Conservation (phyloP, 2,329 filamentous ascomycete genomes). For the Seiridium cupressi region DNA sequence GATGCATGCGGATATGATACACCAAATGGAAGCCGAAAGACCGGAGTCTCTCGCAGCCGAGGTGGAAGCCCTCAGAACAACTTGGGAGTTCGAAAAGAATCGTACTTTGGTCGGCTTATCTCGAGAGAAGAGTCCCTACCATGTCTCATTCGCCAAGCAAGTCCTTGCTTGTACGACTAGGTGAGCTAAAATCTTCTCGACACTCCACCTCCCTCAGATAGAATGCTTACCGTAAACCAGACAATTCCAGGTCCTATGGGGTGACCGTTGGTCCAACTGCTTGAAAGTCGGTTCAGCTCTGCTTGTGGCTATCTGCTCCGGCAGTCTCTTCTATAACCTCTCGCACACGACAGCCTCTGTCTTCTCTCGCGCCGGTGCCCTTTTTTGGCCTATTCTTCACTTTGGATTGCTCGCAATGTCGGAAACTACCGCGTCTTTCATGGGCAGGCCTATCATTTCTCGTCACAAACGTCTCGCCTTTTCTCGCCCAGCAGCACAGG, state of each 20-base stretch:
- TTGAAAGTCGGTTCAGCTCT: slow-evolving; percentile 56
- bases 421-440: slow-evolving; percentile 28
- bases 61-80: slow-evolving; percentile 39
- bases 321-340: slow-evolving; percentile 65
- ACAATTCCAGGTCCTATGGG: slow-evolving; percentile 29
- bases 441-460: slow-evolving; percentile 27
- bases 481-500: slow-evolving; percentile 30
- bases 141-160: slow-evolving; percentile 21
- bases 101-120: slow-evolving; percentile 12
- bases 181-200: slow-evolving; percentile 29
- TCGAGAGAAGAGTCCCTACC: slow-evolving; percentile 20
- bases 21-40: not conserved
- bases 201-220: slow-evolving; percentile 13
- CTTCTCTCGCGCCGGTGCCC: slow-evolving; percentile 38
- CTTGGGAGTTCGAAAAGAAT: slow-evolving; percentile 21
- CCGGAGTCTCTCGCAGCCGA: slow-evolving; percentile 30
- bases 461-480: slow-evolving; percentile 31
- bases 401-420: slow-evolving; percentile 41
- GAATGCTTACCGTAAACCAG: slow-evolving; percentile 12
- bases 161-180: slow-evolving; percentile 36
- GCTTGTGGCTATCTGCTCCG: slow-evolving; percentile 64
- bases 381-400: slow-evolving; percentile 37
- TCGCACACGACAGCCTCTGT: slow-evolving; percentile 53
- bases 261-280: slow-evolving; percentile 27
- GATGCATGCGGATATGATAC: slow-evolving; percentile 21